Base-by-base conservation (phyloP, 1,284 basidiomycete species). In the Wolfiporia cocos region DNA sequence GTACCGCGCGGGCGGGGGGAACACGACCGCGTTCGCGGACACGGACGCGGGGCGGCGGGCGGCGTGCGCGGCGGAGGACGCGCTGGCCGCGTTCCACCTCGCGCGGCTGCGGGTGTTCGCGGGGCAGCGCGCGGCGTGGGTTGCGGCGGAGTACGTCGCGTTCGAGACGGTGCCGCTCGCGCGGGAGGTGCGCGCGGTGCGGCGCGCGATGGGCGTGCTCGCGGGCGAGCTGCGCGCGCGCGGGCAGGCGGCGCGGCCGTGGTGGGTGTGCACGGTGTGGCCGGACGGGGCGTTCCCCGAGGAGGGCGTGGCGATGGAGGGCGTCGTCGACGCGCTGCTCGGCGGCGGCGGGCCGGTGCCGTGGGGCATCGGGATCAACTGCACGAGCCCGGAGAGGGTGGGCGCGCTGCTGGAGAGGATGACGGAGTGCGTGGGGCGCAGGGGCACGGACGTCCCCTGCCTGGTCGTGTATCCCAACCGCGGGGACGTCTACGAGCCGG, bases 161-260 rank as follows among this genome's bases (percentile, higher is more conserved):
- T 91, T 92, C 57, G 89, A 92, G 68, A 92, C 87, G 0, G 66
- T 91, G 3, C 86, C 89, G 0, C 65, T 88, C 1, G 56, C 75
- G 11, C 63, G 78, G 19, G 89, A 92, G 61, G 68, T 84, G 4
- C 61, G 56, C 9, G 86, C 81, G 1, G 80, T 92, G 43, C 66
- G 86, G 34, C 62, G 63, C 12, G 86, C 86, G 0, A 73, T 91
- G 62, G 55, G 48, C 6, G 44, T 48, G 11, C 55, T 78, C 4
- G 23, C 48, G n/a, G 37, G 61, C 33, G 49, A 52, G 10, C 56
- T 63, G 37, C 39, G 66, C 18, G 56, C 62, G 37, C 39, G 66
- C 18, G 47, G 37, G 22, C 34, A 41, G n/a, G 39, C 49, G 41
- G 50, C 55, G 42, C 86, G 86, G 56, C 73, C 72, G 26, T 91